A percentile compares a stretch with the other conserved stretches of the same genome.
Evolutionary conservation across 2,329 filamentous ascomycete genomes (phyloP).

Genomic region (Cryphonectria naterciae): DNA sequence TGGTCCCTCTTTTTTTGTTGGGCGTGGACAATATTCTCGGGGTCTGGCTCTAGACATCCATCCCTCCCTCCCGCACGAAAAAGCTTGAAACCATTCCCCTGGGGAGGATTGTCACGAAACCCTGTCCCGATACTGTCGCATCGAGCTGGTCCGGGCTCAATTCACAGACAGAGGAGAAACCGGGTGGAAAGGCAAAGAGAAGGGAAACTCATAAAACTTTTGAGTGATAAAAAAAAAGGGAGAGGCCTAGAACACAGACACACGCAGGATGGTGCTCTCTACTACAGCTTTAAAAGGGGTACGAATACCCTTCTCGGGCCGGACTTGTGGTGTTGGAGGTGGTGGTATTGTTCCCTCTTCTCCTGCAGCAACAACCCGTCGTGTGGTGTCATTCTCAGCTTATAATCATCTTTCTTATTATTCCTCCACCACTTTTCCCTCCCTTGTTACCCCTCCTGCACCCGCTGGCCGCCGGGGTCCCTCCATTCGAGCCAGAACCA

Average conservation of each 20-base stretch:
- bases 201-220: no score
- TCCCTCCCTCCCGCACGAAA: not conserved
- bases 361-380: constrained; percentile 20
- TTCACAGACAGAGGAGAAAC: not conserved
- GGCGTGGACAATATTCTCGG: not conserved
- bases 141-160: not conserved
- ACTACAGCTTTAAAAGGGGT: constrained; percentile 22
- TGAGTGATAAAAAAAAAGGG: not conserved
- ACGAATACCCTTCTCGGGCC: constrained; percentile 16
- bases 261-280: constrained; percentile 19
- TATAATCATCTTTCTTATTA: constrained; percentile 1
- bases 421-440: constrained; percentile 15
- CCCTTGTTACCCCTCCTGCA: constrained; percentile 19
- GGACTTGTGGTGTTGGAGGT: not conserved
- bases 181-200: not conserved
- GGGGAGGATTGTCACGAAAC: constrained; percentile 8
- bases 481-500: not conserved
- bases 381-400: constrained; percentile 24
- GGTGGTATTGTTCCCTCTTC: not conserved
- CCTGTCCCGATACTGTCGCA: constrained; percentile 4
- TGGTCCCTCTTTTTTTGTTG: not conserved
- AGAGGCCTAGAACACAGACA: not conserved
- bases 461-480: constrained; percentile 12
- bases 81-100: constrained; percentile 4
- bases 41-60: constrained; percentile 10